Evolutionary conservation across 1,284 basidiomycete species (phyloP), one percentile per base, ranked within the genome.

Genomic region (Sanghuangporus weigelae): DNA sequence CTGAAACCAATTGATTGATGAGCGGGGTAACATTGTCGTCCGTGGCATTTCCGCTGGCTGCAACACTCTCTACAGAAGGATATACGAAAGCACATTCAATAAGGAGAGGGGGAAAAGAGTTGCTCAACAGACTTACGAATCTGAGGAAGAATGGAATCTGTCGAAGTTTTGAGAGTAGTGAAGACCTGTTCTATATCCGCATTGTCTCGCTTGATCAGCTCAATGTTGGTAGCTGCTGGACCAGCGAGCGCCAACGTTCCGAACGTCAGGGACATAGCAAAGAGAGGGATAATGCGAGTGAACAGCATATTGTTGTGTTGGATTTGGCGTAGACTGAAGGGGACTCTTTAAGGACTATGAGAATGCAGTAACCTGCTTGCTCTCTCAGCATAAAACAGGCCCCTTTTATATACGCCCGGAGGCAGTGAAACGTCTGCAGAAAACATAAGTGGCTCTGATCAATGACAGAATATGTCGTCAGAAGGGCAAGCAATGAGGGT

Each of bases 11-110:
- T 35, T 61, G 39, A n/a, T 42, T 48, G 23, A 67, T 42, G 56
- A 63, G 63, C 6, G 68, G 65, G 6, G 55, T 49, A 12, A 64
- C 50, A 12, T 26, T 62, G 16, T 49, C 63, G 12, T 55, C 38
- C 6, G 64, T 64, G 31, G 59, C 56, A 11, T 35, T 57, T 26
- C 59, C 60, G 39, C 26, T 64, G 11, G 42, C 14, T 1, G 50
- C 59, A 14, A 61, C 58, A 39, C n/a, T 23, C 19, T 40, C 63
- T 63, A 26, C 10, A 35, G n/a, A 4, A 42, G 51, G 8, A 23
- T 35, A 36, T n/a, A 23, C n/a, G 46, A 31, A 4, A 55, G 16
- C n/a, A 39, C 16, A 8, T 23, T 31, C 4, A 6, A 16, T 21
- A 35, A 35, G 7, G 48, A 19, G 10, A 31, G 26, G 2, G 31